Conservation (phyloP, 805 yeast species). For the Blastobotrys peoriensis region DNA sequence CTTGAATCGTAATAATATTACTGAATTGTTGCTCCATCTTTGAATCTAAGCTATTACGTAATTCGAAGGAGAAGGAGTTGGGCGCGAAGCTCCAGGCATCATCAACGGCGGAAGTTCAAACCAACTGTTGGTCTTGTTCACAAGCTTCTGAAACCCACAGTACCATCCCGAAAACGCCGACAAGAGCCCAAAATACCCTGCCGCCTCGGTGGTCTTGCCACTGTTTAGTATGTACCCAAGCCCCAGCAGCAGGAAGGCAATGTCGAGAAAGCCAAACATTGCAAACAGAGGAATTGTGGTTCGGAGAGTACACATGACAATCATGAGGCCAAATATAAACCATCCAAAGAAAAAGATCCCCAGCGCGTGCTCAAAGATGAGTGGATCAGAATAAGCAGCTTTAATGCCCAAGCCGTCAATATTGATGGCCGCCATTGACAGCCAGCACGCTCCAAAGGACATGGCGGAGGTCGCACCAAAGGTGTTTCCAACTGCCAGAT, state of each 20-base stretch:
- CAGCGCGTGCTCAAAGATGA: too few relatives aligned
- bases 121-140: too few relatives aligned
- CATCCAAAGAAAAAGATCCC: constrained; percentile 58
- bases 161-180: constrained; percentile 55
- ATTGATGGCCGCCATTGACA: constrained; percentile 60
- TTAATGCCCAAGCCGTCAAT: constrained; percentile 52
- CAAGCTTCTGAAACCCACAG: constrained; percentile 58
- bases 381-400: background rate
- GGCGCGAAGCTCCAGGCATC: too few relatives aligned
- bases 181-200: constrained; percentile 55
- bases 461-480: constrained; percentile 57
- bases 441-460: constrained; percentile 68
- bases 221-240: constrained; percentile 45
- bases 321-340: constrained; percentile 51
- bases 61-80: too few relatives aligned
- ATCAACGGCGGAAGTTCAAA: too few relatives aligned
- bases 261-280: constrained; percentile 45
- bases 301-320: constrained; percentile 49
- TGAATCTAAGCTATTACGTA: too few relatives aligned
- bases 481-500: constrained; percentile 68
- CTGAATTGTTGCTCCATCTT: too few relatives aligned
- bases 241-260: constrained; percentile 51
- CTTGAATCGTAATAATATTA: too few relatives aligned
- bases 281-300: constrained; percentile 59
- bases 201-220: constrained; percentile 43